Evolutionary conservation across 129 eudicot species (phyloP).

Genomic region (Logfia minima): DNA sequence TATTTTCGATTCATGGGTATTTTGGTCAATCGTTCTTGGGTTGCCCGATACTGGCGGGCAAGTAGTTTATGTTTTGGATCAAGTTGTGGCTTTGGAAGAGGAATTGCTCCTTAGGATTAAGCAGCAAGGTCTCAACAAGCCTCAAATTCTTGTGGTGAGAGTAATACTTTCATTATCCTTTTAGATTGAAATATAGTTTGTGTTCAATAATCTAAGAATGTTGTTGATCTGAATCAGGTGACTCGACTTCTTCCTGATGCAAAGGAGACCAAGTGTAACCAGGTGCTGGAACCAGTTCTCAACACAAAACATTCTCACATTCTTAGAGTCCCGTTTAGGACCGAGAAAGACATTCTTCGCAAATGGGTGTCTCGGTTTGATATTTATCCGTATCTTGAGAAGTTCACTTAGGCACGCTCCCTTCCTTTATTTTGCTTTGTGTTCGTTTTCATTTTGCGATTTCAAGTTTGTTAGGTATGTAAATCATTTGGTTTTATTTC

Average conservation of each 20-base stretch:
- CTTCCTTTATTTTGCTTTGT: background rate
- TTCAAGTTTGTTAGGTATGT: background rate
- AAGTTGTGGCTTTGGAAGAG: conserved; percentile 91
- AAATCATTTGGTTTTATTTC: background rate
- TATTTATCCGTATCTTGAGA: conserved; percentile 94
- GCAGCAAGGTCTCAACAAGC: conserved; percentile 94
- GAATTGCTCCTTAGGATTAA: conserved; percentile 83
- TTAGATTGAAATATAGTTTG: background rate
- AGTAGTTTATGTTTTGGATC: conserved; percentile 97
- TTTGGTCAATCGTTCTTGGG: conserved; percentile 99
- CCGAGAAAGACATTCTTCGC: conserved; percentile 65
- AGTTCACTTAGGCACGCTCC: conserved; percentile 64
- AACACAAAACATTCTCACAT: conserved; percentile 90
- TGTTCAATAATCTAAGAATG: background rate
- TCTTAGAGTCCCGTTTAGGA: conserved; percentile 83
- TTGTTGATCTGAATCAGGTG: conserved; percentile 47
- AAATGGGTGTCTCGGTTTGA: conserved; percentile 98
- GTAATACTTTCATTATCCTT: background rate
- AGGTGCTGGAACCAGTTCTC: conserved; percentile 62
- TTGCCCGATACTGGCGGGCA: conserved; percentile 99
- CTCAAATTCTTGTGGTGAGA: conserved; percentile 91
- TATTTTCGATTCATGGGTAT: conserved; percentile 92
- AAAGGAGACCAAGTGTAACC: conserved; percentile 82
- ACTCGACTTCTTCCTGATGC: conserved; percentile 97
- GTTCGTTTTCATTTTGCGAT: background rate